Percentiles rank a stretch among this genome's conserved stretches.
phyloP scores from a whole-genome alignment of 2,329 filamentous ascomycete species.

The Colletotrichum liriopes region DNA sequence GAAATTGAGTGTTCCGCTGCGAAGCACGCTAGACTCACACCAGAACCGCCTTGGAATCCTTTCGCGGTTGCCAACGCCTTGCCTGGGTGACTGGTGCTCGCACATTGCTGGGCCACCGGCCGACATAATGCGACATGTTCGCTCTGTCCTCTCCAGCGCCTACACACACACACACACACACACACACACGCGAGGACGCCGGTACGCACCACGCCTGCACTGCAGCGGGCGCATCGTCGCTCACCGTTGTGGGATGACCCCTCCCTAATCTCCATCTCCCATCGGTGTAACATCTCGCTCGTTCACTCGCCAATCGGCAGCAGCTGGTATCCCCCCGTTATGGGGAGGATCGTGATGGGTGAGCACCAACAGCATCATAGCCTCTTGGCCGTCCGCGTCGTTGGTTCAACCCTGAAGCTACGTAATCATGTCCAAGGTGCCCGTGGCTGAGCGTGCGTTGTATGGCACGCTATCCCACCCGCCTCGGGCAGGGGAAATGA shows the following conservation, averaged over 20 bases:
- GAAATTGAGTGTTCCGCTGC: slow-evolving; percentile 35
- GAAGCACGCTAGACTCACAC: slow-evolving; percentile 41
- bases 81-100: slow-evolving; percentile 12
- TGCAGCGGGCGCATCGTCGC: not conserved
- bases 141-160: slow-evolving; percentile 1
- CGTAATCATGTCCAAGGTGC: slow-evolving; percentile 13
- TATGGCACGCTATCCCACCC: not conserved
- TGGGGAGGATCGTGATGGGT: slow-evolving; percentile 23
- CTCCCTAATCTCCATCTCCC: slow-evolving; percentile 25
- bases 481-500: slow-evolving; percentile 29
- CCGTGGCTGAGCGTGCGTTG: slow-evolving; percentile 4
- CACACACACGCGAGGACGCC: too few relatives aligned
- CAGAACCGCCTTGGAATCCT: slow-evolving; percentile 39
- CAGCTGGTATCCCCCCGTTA: slow-evolving; percentile 10
- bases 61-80: slow-evolving; percentile 27
- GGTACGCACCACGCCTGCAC: not conserved
- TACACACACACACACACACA: too few relatives aligned
- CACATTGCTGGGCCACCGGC: slow-evolving; percentile 23
- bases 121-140: slow-evolving; percentile 19
- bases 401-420: slow-evolving; percentile 30
- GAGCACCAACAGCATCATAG: slow-evolving; percentile 25
- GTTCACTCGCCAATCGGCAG: slow-evolving; percentile 42
- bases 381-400: slow-evolving; percentile 27
- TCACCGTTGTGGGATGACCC: slow-evolving; percentile 22
- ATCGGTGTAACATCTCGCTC: slow-evolving; percentile 42